A percentile compares a stretch with the other conserved stretches of the same genome.
Conservation (phyloP, 306 rosid species). For the Malus fusca region DNA sequence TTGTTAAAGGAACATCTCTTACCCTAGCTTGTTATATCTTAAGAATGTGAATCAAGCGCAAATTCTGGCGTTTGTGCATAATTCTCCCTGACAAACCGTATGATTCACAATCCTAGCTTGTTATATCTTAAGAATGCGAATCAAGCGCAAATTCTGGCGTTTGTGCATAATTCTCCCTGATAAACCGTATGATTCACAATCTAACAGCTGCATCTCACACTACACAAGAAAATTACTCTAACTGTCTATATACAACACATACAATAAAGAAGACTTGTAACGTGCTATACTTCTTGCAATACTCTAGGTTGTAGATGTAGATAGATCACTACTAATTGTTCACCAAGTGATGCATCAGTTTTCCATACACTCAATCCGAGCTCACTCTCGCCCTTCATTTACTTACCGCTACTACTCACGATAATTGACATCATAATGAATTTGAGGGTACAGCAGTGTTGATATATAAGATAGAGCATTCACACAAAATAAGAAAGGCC, state of each 20-base stretch:
- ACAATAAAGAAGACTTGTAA: neutral
- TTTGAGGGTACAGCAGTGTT: neutral
- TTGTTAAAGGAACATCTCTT: neutral
- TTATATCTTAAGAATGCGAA: neutral
- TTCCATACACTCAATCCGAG: neutral
- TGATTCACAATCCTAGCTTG: neutral
- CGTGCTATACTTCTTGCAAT: neutral
- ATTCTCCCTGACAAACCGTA: neutral
- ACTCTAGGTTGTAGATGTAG: neutral
- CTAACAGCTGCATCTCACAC: neutral
- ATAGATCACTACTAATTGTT: neutral
- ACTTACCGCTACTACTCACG: neutral
- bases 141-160: neutral
- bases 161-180: neutral
- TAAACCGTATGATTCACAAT: neutral
- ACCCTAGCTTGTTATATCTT: neutral
- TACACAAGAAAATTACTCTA: neutral
- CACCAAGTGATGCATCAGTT: neutral
- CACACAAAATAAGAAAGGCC: neutral
- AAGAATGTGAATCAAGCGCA: neutral
- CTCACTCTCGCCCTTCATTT: neutral
- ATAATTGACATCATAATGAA: neutral
- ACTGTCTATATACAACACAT: neutral
- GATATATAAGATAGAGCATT: neutral
- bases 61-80: neutral